A percentile compares a stretch with the other conserved stretches of the same genome.
Evolutionary conservation across 2,329 filamentous ascomycete species (phyloP).

Genomic region (Chrysosporium queenslandicum): DNA sequence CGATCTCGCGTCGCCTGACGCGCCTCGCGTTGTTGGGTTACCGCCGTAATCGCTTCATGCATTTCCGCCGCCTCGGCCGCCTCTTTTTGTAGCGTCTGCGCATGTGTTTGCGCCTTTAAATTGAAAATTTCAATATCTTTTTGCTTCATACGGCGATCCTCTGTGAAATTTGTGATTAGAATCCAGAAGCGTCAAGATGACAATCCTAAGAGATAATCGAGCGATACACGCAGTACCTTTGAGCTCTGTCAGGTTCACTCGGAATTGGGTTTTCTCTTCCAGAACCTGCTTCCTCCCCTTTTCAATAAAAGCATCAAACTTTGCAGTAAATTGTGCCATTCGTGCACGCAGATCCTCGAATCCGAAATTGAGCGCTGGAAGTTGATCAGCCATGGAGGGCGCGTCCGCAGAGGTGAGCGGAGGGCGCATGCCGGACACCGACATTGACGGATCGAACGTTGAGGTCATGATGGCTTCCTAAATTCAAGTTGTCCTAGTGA

Average conservation of each 20-base stretch:
- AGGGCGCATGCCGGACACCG: conserved; percentile 44
- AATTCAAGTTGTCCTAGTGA: neutral
- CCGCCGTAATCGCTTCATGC: conserved; percentile 48
- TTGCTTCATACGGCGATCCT: conserved; percentile 83
- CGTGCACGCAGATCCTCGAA: conserved; percentile 91
- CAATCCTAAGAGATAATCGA: neutral
- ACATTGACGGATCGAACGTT: conserved; percentile 49
- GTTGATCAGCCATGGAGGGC: conserved; percentile 53
- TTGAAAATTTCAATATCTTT: conserved; percentile 71
- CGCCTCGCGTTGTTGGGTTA: conserved; percentile 47
- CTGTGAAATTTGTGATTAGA: conserved; percentile 37
- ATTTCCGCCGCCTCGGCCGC: conserved; percentile 53
- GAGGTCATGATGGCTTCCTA: neutral
- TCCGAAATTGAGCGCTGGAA: conserved; percentile 87
- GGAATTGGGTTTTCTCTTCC: conserved; percentile 89
- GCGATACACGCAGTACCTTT: conserved; percentile 53
- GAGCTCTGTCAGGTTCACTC: conserved; percentile 77
- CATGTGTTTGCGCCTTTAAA: conserved; percentile 47
- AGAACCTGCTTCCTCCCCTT: conserved; percentile 78
- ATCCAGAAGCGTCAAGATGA: neutral
- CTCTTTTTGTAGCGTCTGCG: conserved; percentile 49
- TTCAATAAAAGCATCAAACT: conserved; percentile 91
- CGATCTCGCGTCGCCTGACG: conserved; percentile 47
- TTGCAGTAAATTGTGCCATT: conserved; percentile 84
- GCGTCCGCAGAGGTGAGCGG: conserved; percentile 44